Conservation (phyloP, 2,329 filamentous ascomycete species). For the Mariannaea elegans region DNA sequence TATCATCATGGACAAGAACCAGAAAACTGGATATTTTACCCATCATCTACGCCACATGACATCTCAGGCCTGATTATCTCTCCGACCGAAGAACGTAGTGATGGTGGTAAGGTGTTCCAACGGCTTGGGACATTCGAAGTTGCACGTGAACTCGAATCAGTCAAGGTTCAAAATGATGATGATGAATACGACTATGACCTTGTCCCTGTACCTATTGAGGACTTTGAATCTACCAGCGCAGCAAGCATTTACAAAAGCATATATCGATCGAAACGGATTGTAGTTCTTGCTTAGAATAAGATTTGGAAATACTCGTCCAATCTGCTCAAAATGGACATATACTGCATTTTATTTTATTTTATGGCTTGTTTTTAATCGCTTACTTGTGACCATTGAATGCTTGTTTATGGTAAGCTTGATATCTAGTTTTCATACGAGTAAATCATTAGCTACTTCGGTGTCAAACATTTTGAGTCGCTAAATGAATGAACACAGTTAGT, state of each 20-base stretch:
- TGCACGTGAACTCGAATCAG: not conserved
- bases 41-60: not conserved
- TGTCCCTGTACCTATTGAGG: not conserved
- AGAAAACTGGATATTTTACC: not conserved
- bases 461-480: too few relatives aligned
- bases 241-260: not conserved
- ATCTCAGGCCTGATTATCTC: not conserved
- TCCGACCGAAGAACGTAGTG: not conserved
- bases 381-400: too few relatives aligned
- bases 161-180: not conserved
- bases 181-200: not conserved
- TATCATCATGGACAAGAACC: not conserved
- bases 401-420: too few relatives aligned
- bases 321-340: too few relatives aligned
- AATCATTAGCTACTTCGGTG: too few relatives aligned
- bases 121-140: not conserved
- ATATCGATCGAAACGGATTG: not conserved
- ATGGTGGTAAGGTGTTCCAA: not conserved
- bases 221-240: not conserved
- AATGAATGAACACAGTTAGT: too few relatives aligned
- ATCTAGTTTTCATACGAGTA: too few relatives aligned
- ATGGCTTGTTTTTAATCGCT: too few relatives aligned
- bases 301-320: not conserved
- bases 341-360: too few relatives aligned
- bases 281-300: not conserved